A percentile compares a stretch with the other conserved stretches of the same genome.
Evolutionary conservation across 805 yeast species (phyloP).

Genomic region (Candida methanosorbosa): DNA sequence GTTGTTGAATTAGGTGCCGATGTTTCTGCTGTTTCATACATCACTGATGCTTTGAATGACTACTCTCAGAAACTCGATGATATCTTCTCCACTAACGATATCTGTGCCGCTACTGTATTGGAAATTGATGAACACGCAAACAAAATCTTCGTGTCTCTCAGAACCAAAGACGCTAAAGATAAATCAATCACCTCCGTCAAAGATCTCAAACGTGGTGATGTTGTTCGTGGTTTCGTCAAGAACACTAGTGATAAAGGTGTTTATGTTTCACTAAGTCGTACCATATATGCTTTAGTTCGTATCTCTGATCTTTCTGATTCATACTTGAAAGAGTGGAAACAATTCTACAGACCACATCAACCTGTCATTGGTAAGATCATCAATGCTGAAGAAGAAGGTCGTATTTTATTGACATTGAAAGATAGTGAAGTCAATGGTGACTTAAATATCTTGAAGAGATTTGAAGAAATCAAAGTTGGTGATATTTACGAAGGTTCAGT

Average conservation of each 20-base stretch:
- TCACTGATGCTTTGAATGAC: slow-evolving; percentile 72
- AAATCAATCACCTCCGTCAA: slow-evolving; percentile 35
- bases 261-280: slow-evolving; percentile 66
- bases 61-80: slow-evolving; percentile 45
- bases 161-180: slow-evolving; percentile 45
- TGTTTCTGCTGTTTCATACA: slow-evolving; percentile 54
- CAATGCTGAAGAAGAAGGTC: slow-evolving; percentile 50
- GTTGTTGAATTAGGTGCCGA: slow-evolving; percentile 61
- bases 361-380: slow-evolving; percentile 66
- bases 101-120: slow-evolving; percentile 48
- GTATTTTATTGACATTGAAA: slow-evolving; percentile 71
- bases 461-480: slow-evolving; percentile 62
- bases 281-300: slow-evolving; percentile 70
- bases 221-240: slow-evolving; percentile 76
- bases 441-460: slow-evolving; percentile 44
- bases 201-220: slow-evolving; percentile 59
- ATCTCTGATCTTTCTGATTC: slow-evolving; percentile 76
- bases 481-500: slow-evolving; percentile 73
- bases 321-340: slow-evolving; percentile 82
- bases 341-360: slow-evolving; percentile 61
- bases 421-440: slow-evolving; percentile 74
- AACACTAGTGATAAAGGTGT: slow-evolving; percentile 69
- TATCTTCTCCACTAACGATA: slow-evolving; percentile 40
- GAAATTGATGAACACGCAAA: slow-evolving; percentile 37
- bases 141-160: slow-evolving; percentile 55